Percentiles rank a stretch among this genome's conserved stretches.
Conservation (phyloP, 345 rosid genomes). For the Aegle marmelos region DNA sequence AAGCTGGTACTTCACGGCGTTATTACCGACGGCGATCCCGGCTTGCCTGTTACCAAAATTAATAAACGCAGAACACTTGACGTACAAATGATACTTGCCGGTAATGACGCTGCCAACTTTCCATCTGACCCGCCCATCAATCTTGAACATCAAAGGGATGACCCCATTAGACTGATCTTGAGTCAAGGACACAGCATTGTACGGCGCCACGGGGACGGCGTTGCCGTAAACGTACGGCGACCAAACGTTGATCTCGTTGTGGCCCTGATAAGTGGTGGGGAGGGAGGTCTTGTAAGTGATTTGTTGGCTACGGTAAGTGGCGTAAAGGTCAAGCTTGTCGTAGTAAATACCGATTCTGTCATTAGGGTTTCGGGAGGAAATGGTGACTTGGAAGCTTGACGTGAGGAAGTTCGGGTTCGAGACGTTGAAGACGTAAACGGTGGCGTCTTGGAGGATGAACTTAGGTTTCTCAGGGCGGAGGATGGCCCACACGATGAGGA, state of each 20-base stretch:
- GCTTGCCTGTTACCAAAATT: constrained; percentile 44
- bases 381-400: constrained; percentile 71
- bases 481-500: constrained; percentile 82
- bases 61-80: constrained; percentile 55
- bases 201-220: constrained; percentile 74
- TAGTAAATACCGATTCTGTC: constrained; percentile 80
- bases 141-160: constrained; percentile 46
- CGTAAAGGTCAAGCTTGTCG: constrained; percentile 70
- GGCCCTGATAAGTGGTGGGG: constrained; percentile 54
- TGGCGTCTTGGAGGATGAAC: constrained; percentile 87
- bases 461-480: constrained; percentile 81
- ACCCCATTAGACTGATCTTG: constrained; percentile 57
- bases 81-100: constrained; percentile 63
- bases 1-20: constrained; percentile 72
- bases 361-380: constrained; percentile 80
- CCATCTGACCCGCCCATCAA: constrained; percentile 87
- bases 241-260: constrained; percentile 68
- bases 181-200: constrained; percentile 41
- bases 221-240: constrained; percentile 72
- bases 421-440: constrained; percentile 82
- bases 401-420: constrained; percentile 68
- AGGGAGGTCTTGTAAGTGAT: constrained; percentile 59
- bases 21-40: constrained; percentile 53
- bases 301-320: constrained; percentile 70
- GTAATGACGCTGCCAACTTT: constrained; percentile 65